Evolutionary conservation across 768 basidiomycete species (phyloP).

Genomic region (Leccinum ochraceum): DNA sequence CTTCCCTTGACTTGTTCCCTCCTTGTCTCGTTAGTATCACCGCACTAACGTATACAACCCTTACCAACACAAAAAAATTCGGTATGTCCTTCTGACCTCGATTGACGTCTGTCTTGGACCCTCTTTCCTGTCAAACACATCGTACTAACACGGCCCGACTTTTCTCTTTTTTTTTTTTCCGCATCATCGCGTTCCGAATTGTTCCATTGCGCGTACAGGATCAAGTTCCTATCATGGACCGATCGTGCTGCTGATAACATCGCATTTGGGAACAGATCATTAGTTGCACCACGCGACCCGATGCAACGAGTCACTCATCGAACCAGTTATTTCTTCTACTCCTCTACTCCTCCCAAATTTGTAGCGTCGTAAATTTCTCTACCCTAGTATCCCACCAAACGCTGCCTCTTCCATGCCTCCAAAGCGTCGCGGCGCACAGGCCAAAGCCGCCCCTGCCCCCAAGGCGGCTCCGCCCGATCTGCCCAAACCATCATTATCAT

Average conservation of each 20-base stretch:
- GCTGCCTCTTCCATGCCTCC: constrained; percentile 24
- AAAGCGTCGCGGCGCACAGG: constrained; percentile 29
- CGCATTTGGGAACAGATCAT: constrained; percentile 26
- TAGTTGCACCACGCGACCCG: constrained; percentile 25
- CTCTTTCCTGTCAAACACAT: background rate
- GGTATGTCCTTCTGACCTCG: constrained; percentile 8
- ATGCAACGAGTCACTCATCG: constrained; percentile 30
- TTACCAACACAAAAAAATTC: background rate
- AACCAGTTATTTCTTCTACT: constrained; percentile 20
- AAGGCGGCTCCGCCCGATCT: constrained; percentile 16
- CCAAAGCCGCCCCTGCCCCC: constrained; percentile 15
- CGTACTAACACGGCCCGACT: constrained; percentile 6
- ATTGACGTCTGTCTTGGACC: background rate
- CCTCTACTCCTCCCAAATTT: constrained; percentile 13
- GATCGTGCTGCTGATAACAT: constrained; percentile 33
- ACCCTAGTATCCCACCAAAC: background rate
- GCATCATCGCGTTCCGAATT: constrained; percentile 20
- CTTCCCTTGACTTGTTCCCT: background rate
- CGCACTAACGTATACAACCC: constrained; percentile 9
- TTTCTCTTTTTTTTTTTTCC: constrained; percentile 6
- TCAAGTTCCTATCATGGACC: constrained; percentile 34
- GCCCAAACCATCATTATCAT: constrained; percentile 11
- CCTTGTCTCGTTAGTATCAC: constrained; percentile 7
- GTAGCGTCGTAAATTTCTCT: constrained; percentile 20
- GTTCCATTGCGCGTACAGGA: constrained; percentile 20